Percentiles rank a stretch among this genome's conserved stretches.
Evolutionary conservation across 495 filamentous ascomycete species (phyloP).

Genomic region (Penicillium coffeae): DNA sequence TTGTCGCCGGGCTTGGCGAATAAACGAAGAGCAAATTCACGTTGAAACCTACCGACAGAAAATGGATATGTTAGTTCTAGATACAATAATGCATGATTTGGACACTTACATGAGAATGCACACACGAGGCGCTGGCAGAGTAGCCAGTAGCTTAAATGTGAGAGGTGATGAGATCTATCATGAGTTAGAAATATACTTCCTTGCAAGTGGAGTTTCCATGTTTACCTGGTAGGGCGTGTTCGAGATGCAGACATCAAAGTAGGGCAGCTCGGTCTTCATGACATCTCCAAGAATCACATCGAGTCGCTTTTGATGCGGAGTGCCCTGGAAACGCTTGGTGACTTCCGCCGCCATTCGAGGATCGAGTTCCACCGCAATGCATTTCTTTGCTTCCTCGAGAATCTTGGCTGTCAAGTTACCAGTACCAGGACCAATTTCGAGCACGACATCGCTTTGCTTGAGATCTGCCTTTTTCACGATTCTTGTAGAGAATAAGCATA

Average conservation of each 20-base stretch:
- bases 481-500: conserved; percentile 16
- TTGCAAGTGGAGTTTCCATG: neutral
- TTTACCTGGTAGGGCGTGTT: conserved; percentile 85
- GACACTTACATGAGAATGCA: conserved; percentile 75
- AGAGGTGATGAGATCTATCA: conserved; percentile 80
- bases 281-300: conserved; percentile 89
- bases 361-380: conserved; percentile 90
- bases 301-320: conserved; percentile 70
- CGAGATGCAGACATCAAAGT: conserved; percentile 87
- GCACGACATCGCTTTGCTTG: conserved; percentile 81
- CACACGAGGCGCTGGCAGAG: conserved; percentile 68
- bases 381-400: conserved; percentile 78
- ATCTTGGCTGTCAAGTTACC: conserved; percentile 89
- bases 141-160: conserved; percentile 81
- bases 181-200: neutral
- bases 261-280: conserved; percentile 82
- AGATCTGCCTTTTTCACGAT: conserved; percentile 86
- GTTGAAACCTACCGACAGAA: conserved; percentile 42
- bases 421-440: conserved; percentile 75
- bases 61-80: neutral
- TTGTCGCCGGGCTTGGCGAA: conserved; percentile 75
- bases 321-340: conserved; percentile 89
- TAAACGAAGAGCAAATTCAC: conserved; percentile 73
- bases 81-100: conserved; percentile 17
- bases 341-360: conserved; percentile 96